Evolutionary conservation across 495 filamentous ascomycete genomes (phyloP).

Genomic region (Trichoderma reesei): DNA sequence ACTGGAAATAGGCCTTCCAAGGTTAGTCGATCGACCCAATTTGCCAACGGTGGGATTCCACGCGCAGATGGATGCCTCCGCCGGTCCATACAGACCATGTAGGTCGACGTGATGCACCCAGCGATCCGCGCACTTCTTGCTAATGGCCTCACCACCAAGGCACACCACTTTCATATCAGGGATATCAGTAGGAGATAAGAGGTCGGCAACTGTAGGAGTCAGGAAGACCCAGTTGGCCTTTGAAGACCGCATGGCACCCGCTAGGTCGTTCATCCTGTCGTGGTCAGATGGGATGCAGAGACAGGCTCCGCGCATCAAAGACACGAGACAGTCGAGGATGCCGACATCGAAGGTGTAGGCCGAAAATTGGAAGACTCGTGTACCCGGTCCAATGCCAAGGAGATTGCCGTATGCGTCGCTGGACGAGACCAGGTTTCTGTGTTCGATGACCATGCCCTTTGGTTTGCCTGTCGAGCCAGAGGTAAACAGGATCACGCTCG

Average conservation of each 20-base stretch:
- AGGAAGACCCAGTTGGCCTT: slow-evolving; percentile 41
- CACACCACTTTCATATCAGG: slow-evolving; percentile 27
- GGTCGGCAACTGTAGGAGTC: slow-evolving; percentile 40
- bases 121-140: slow-evolving; percentile 17
- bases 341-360: slow-evolving; percentile 49
- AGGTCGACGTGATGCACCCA: slow-evolving; percentile 12
- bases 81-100: slow-evolving; percentile 27
- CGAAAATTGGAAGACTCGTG: slow-evolving; percentile 44
- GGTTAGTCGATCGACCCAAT: slow-evolving; percentile 19
- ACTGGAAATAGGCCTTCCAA: slow-evolving; percentile 17
- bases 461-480: slow-evolving; percentile 52
- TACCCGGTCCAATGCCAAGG: slow-evolving; percentile 23
- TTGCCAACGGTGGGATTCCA: slow-evolving; percentile 16
- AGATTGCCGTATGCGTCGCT: slow-evolving; percentile 22
- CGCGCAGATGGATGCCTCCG: slow-evolving; percentile 28
- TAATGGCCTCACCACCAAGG: slow-evolving; percentile 25
- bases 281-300: slow-evolving; percentile 23
- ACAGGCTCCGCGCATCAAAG: slow-evolving; percentile 37
- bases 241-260: slow-evolving; percentile 24
- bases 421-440: slow-evolving; percentile 27
- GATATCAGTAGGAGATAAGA: slow-evolving; percentile 31
- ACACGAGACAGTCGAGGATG: slow-evolving; percentile 42
- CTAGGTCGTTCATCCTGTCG: slow-evolving; percentile 14
- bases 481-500: slow-evolving; percentile 47
- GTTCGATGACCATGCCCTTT: slow-evolving; percentile 35